Base-by-base conservation (phyloP, 2,329 filamentous ascomycete species). In the Sporothrix dimorphospora region DNA sequence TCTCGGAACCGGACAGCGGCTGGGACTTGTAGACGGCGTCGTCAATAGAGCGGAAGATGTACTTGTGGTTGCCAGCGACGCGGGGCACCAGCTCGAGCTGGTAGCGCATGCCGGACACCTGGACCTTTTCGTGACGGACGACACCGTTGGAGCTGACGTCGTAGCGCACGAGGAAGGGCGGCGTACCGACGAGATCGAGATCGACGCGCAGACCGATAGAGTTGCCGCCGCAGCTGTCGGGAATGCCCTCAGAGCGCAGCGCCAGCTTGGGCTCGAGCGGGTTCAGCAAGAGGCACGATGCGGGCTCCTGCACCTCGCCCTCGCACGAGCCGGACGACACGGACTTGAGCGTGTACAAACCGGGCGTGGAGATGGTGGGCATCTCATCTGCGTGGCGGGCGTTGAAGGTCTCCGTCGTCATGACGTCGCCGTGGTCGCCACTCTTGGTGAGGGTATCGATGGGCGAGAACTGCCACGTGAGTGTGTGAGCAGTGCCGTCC, bases 181-280 rank as follows among this genome's bases (percentile, higher is more conserved):
- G 95, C 0, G 94, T 97, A 73, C 96, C 96, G 38, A 95, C 92
- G 51, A 99, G 86, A 79, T 98, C 94, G 67, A 99, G 83, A 78
- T 96, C 92, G 55, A 99, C 93, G 12, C 92, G 89, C 71, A 99
- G 87, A 53, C 96, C 96, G 74, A 99, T 93, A 0, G 96, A 94
- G 78, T 94, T 97, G 65, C 94, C 94, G 47, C 94, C 95, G 80
- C 96, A 99, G 79, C 97, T 97, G 81, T 99, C 96, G 69, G 93
- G 92, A 57, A 99, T 94, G 74, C 94, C 91, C 76, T 97, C 92
- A 7, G 90, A 86, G 42, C 87, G 87, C 67, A 99, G 84, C 4
- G 88, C 85, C 72, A 99, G 81, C 71, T 91, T 89, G 11, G 96
- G 96, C 81, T 97, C 91, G 0, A 96, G 91, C 5, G 96, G 96